phyloP scores from a whole-genome alignment of 2,329 filamentous ascomycete genomes.

The Allantophomopsis lycopodina region DNA sequence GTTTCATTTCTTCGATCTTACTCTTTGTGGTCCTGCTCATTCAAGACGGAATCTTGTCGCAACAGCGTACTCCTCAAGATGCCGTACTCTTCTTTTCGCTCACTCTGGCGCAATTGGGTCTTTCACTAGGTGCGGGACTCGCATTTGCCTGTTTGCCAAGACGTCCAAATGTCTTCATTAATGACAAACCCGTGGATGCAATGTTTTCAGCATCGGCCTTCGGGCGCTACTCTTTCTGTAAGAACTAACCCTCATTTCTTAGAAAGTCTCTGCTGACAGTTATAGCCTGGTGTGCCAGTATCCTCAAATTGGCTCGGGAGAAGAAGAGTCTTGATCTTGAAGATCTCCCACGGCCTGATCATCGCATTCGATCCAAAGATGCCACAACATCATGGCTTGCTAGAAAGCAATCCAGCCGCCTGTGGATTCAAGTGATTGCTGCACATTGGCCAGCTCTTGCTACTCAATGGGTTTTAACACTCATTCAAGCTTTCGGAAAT shows the following conservation, averaged over 20 bases:
- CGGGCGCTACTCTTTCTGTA: slow-evolving; percentile 43
- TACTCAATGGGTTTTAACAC: slow-evolving; percentile 43
- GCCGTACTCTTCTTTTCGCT: slow-evolving; percentile 24
- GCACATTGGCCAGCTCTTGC: slow-evolving; percentile 41
- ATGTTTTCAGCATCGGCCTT: slow-evolving; percentile 48
- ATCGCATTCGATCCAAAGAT: slow-evolving; percentile 35
- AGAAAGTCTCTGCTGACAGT: too few species aligned
- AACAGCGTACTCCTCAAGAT: slow-evolving; percentile 8
- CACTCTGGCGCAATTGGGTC: slow-evolving; percentile 30
- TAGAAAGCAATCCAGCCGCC: slow-evolving; percentile 28
- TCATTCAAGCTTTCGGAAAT: slow-evolving; percentile 23
- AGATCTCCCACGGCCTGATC: slow-evolving; percentile 48
- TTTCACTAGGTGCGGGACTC: slow-evolving; percentile 29
- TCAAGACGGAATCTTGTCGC: slow-evolving; percentile 27
- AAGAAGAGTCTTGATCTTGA: slow-evolving; percentile 46
- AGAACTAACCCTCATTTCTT: too few species aligned
- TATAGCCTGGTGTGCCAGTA: slow-evolving; percentile 36
- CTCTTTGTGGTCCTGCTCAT: slow-evolving; percentile 28
- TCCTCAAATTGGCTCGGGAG: slow-evolving; percentile 39
- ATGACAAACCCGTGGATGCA: slow-evolving; percentile 46
- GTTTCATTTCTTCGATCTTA: slow-evolving; percentile 31
- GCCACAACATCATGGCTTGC: slow-evolving; percentile 34
- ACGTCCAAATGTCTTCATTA: slow-evolving; percentile 49
- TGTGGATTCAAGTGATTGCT: slow-evolving; percentile 46
- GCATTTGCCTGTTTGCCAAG: slow-evolving; percentile 45